phyloP scores from a whole-genome alignment of 2,329 filamentous ascomycete species.

The Tolypocladium guangdongense region DNA sequence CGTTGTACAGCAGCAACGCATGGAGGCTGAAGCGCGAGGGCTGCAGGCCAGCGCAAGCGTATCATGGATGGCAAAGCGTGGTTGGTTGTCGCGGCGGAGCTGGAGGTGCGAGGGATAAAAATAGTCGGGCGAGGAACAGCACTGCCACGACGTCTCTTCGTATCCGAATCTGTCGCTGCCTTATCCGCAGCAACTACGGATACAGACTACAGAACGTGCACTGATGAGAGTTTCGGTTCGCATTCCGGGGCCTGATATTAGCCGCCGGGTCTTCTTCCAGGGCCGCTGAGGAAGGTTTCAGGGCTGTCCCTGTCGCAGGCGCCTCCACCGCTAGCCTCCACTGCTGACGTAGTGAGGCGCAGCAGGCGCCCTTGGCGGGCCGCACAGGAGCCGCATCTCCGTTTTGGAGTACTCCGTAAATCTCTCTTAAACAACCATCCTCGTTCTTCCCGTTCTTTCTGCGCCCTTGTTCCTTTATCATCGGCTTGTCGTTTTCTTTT shows the following conservation, averaged over 20 bases:
- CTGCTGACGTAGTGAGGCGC: not conserved
- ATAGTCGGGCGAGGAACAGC: not conserved
- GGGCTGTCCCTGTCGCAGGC: too few species aligned
- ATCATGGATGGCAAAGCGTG: not conserved
- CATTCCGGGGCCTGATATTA: too few species aligned
- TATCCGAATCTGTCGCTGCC: too few species aligned
- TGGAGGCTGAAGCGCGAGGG: not conserved
- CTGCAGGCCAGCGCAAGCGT: not conserved
- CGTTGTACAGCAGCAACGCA: not conserved
- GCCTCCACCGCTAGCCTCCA: too few species aligned
- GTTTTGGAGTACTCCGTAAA: not conserved
- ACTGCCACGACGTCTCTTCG: too few species aligned
- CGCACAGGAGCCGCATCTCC: not conserved
- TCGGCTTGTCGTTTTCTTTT: not conserved
- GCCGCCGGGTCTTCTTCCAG: too few species aligned
- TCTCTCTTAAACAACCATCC: not conserved
- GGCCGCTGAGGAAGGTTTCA: too few species aligned
- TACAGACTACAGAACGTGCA: too few species aligned
- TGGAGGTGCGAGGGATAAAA: not conserved
- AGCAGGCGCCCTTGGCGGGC: too few species aligned
- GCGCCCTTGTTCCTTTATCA: not conserved
- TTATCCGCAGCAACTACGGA: too few species aligned
- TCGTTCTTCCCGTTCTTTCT: not conserved
- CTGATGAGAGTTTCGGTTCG: too few species aligned
- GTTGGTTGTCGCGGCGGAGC: not conserved